Evolutionary conservation across 169 alveolate species (phyloP).

Genomic region (Haemoproteus tartakovskyi): DNA sequence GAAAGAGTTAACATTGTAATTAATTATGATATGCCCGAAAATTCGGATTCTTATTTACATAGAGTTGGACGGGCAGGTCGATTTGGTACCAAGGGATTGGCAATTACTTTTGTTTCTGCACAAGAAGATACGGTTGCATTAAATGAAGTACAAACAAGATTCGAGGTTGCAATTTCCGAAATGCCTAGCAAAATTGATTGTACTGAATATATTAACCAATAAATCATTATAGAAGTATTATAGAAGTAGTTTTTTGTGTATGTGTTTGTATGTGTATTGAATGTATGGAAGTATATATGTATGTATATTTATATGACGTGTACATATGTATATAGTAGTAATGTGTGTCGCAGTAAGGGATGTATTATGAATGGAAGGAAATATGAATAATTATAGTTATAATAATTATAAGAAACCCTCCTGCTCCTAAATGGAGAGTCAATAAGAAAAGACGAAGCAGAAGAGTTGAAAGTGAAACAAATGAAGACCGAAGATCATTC

Average conservation of each 20-base stretch:
- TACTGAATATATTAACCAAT: slow-evolving; percentile 83
- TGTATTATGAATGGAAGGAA: no score
- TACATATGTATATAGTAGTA: neutral
- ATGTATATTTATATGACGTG: neutral
- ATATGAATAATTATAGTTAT: no score
- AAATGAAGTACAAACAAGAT: slow-evolving; percentile 95
- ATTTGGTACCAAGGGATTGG: slow-evolving; percentile 99
- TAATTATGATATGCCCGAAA: slow-evolving; percentile 98
- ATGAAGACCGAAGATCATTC: no score
- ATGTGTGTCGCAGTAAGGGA: no score
- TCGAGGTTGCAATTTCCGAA: slow-evolving; percentile 95
- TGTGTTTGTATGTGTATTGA: neutral
- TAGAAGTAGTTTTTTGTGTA: neutral
- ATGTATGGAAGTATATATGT: neutral
- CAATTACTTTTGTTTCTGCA: slow-evolving; percentile 94
- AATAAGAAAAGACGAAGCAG: no score
- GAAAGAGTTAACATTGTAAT: slow-evolving; percentile 99
- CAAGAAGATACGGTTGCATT: slow-evolving; percentile 93
- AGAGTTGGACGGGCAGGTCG: slow-evolving; percentile 99
- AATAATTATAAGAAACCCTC: no score
- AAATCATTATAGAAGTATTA: neutral
- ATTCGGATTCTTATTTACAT: slow-evolving; percentile 85
- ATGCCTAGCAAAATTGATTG: slow-evolving; percentile 94
- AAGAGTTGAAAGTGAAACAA: no score
- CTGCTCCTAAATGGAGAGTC: no score